A percentile compares a stretch with the other conserved stretches of the same genome.
phyloP scores from a whole-genome alignment of 768 basidiomycete genomes.

The Calocybe gangraenosa region DNA sequence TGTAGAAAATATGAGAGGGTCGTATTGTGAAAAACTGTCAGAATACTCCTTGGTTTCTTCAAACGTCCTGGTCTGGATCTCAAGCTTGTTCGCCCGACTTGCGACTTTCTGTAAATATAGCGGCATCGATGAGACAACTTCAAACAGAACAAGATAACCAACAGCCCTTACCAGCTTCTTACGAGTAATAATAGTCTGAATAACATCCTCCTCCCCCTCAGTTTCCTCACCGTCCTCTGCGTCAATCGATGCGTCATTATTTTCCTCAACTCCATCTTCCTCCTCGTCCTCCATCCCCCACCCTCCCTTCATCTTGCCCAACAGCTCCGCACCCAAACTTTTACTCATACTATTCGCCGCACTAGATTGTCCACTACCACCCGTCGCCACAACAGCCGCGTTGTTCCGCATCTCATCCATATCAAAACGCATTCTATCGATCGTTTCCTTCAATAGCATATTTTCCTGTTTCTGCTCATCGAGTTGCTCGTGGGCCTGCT shows the following conservation, averaged over 20 bases:
- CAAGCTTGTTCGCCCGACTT: slow-evolving; percentile 49
- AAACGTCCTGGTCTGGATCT: slow-evolving; percentile 36
- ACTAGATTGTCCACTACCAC: slow-evolving; percentile 44
- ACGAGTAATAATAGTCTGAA: slow-evolving; percentile 86
- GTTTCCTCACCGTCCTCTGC: slow-evolving; percentile 44
- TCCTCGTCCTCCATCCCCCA: slow-evolving; percentile 35
- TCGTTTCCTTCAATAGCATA: slow-evolving; percentile 89
- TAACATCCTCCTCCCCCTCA: slow-evolving; percentile 68
- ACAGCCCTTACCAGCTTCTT: slow-evolving; percentile 58
- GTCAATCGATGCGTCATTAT: slow-evolving; percentile 28
- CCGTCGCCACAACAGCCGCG: slow-evolving; percentile 28
- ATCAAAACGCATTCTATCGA: slow-evolving; percentile 90
- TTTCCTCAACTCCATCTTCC: slow-evolving; percentile 34
- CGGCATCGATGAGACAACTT: slow-evolving; percentile 8
- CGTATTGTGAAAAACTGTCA: slow-evolving; percentile 71
- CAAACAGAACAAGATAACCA: slow-evolving; percentile 5
- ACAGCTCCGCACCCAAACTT: slow-evolving; percentile 70
- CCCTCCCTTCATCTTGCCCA: slow-evolving; percentile 52
- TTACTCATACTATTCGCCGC: slow-evolving; percentile 59
- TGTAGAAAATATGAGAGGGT: slow-evolving; percentile 47
- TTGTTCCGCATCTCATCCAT: slow-evolving; percentile 83
- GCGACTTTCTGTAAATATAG: slow-evolving; percentile 54
- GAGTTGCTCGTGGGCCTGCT: slow-evolving; percentile 67
- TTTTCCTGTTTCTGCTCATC: slow-evolving; percentile 97
- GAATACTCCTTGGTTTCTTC: slow-evolving; percentile 74